Conservation (phyloP, 352 stramenopile species). For the Globisporangium abappressorium region DNA sequence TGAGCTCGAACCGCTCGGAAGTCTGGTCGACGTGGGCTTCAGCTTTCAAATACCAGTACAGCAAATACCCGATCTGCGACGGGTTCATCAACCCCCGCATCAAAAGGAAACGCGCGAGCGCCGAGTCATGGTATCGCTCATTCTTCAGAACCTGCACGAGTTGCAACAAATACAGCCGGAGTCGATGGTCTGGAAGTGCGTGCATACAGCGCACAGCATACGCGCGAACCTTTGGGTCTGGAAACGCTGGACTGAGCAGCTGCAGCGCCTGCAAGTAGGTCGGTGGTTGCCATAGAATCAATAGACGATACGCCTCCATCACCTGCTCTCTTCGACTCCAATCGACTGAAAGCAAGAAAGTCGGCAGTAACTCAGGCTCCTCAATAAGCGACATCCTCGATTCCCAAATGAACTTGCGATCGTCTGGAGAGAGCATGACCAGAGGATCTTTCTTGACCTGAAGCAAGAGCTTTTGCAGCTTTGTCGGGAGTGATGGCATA, state of each 20-base stretch:
- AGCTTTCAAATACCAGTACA: conserved; percentile 83
- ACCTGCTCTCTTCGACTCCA: conserved; percentile 79
- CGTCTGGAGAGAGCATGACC: conserved; percentile 47
- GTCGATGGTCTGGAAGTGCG: conserved; percentile 76
- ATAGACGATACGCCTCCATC: conserved; percentile 72
- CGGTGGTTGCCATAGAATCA: conserved; percentile 75
- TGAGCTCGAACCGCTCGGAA: conserved; percentile 58
- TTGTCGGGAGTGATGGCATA: conserved; percentile 27
- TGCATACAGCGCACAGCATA: conserved; percentile 91
- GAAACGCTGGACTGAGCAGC: conserved; percentile 78
- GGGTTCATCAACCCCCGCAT: conserved; percentile 74
- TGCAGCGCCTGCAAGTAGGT: conserved; percentile 86
- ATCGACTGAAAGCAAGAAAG: conserved; percentile 83
- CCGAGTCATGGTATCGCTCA: conserved; percentile 80
- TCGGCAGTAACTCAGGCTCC: conserved; percentile 76
- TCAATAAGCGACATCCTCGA: conserved; percentile 52
- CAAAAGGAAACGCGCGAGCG: conserved; percentile 72
- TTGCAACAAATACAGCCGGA: conserved; percentile 85
- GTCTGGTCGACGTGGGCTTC: conserved; percentile 67
- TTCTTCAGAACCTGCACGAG: conserved; percentile 86
- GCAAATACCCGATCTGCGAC: conserved; percentile 72
- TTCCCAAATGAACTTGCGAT: conserved; percentile 72
- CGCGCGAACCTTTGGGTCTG: conserved; percentile 91
- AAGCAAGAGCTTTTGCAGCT: conserved; percentile 46
- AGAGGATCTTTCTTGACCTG: conserved; percentile 65